Conservation (phyloP, 305 asterid genomes). For the Fraxinus sp. region DNA sequence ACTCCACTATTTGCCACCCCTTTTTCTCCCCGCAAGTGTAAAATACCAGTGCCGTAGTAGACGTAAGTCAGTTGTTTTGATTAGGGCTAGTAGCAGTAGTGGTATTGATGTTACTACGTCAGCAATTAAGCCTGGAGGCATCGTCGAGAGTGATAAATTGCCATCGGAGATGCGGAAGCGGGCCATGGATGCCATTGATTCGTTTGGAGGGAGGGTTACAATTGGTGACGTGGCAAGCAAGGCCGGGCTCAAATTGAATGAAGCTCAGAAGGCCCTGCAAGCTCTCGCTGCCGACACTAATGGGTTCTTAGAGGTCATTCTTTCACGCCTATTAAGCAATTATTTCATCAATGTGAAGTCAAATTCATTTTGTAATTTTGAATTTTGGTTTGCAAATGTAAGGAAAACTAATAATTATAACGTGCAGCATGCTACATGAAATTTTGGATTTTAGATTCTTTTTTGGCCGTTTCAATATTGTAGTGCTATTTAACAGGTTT, state of each 20-base stretch:
- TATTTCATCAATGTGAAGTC: neutral
- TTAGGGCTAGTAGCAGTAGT: slow-evolving; percentile 52
- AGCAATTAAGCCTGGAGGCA: slow-evolving; percentile 59
- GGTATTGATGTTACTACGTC: slow-evolving; percentile 38
- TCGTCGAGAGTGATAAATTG: slow-evolving; percentile 85
- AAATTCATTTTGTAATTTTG: neutral
- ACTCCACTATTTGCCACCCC: slow-evolving; percentile 29
- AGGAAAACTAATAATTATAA: neutral
- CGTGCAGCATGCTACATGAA: slow-evolving; percentile 5
- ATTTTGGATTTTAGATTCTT: neutral
- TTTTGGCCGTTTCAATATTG: neutral
- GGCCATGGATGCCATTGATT: slow-evolving; percentile 86
- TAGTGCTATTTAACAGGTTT: slow-evolving; percentile 58
- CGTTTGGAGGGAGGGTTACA: slow-evolving; percentile 83
- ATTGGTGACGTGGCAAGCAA: slow-evolving; percentile 91
- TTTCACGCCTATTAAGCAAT: neutral
- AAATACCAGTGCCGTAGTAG: slow-evolving; percentile 24
- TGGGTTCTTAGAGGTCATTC: slow-evolving; percentile 85
- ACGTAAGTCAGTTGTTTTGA: slow-evolving; percentile 19
- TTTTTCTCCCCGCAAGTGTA: slow-evolving; percentile 17
- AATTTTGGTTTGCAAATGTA: neutral
- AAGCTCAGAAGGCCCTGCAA: slow-evolving; percentile 91
- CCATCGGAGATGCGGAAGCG: slow-evolving; percentile 74
- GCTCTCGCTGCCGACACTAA: slow-evolving; percentile 91
- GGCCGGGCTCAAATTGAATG: slow-evolving; percentile 79